Evolutionary conservation across 352 stramenopile species (phyloP), one percentile per base, ranked within the genome.

Genomic region (Phytopythium kandeliae): DNA sequence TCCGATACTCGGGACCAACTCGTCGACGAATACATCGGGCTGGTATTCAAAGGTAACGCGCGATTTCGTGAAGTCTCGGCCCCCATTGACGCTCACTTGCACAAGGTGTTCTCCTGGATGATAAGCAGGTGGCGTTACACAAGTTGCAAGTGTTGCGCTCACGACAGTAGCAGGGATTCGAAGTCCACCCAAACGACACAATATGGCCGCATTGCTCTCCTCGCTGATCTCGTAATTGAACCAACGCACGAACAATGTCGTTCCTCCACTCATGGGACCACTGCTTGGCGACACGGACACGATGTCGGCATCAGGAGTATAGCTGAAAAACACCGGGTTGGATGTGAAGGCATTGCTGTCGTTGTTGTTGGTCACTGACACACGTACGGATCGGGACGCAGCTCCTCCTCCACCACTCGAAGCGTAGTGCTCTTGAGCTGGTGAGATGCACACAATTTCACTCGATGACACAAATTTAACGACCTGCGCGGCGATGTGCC

Each of bases 291-390:
- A 72, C 6, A 92, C 45, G 0, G 74, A 85, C 19, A 86, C 60
- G 5, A 94, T 37, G 42, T 79, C 63, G 13, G 63, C 60, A 0
- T 56, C 38, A 1, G 65, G 60, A 0, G 77, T 90, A 63, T 92
- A 96, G 8, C 67, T 87, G 58, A 92, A 96, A 58, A 89, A 92
- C 0, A 89, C 67, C 3, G 75, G 71, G 25, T 92, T 90, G 10
- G 62, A 54, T 0, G 81, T 78, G 28, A 73, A 75, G 11, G 19
- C n/a, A 41, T 25, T 17, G 11, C 58, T 78, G 4, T 41, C 57
- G 47, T 91, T 91, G 62, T 95, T 86, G 34, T 74, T 87, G n/a
- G 55, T 81, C 19, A 93, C 73, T 1, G 63, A 58, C 13, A 95
- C 58, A 3, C 57, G 54, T 2, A 90, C 81, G 11, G 30, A 38